These are phyloP conservation scores for Rhizophora mangle DNA, from an alignment of 345 rosid genomes.

Conservation along the genomic window DNA sequence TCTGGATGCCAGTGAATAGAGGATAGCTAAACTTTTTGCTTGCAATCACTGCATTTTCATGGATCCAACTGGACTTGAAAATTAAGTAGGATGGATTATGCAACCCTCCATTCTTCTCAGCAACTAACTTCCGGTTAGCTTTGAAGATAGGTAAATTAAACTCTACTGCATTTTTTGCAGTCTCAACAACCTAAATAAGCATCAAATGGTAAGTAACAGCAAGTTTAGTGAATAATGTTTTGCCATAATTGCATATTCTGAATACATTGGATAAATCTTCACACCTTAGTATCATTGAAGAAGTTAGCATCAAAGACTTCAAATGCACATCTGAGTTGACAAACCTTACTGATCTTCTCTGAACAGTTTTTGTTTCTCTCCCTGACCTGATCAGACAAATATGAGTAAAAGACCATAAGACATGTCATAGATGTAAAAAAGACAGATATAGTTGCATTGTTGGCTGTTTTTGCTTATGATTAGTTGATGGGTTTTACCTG, in stretches of 20 bases:
- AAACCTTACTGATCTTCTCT: constrained; percentile 34
- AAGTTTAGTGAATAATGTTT: neutral
- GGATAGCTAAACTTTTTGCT: constrained; percentile 49
- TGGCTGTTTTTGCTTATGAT: neutral
- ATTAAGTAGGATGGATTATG: constrained; percentile 59
- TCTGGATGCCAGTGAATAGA: constrained; percentile 26
- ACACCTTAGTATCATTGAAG: constrained; percentile 71
- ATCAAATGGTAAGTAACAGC: neutral
- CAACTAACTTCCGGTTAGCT: constrained; percentile 62
- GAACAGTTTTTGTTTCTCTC: constrained; percentile 24
- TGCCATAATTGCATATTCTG: neutral
- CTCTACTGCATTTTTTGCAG: constrained; percentile 54
- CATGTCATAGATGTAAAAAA: neutral
- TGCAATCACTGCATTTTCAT: constrained; percentile 14
- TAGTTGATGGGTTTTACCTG: constrained; percentile 20
- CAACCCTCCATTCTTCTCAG: constrained; percentile 67
- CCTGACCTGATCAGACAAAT: constrained; percentile 48
- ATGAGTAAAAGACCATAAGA: constrained; percentile 2
- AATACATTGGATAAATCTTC: neutral
- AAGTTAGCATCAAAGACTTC: constrained; percentile 54
- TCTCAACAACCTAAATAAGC: constrained; percentile 45
- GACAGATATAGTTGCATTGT: neutral
- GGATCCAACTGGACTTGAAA: constrained; percentile 63
- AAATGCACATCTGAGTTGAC: constrained; percentile 36
- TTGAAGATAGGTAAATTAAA: constrained; percentile 52